phyloP scores from a whole-genome alignment of 2,329 filamentous ascomycete genomes.

The Fusarium pseudonygamai region DNA sequence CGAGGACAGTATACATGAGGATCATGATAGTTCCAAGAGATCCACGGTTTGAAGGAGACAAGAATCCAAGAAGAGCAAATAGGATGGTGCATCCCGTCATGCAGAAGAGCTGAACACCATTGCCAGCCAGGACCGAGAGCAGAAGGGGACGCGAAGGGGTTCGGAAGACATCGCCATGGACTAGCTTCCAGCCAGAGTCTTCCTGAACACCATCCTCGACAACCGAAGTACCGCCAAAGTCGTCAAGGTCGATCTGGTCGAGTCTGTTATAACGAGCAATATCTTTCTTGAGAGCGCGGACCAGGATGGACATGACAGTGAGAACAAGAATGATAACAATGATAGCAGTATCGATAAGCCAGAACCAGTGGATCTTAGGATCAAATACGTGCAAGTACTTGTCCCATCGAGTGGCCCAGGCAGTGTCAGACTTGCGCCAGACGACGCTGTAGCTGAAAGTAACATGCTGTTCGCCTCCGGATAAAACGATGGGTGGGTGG shows the following conservation, averaged over 20 bases:
- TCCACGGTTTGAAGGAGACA: conserved; percentile 95
- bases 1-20: conserved; percentile 90
- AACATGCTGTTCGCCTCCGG: conserved; percentile 68
- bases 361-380: conserved; percentile 99
- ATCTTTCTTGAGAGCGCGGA: conserved; percentile 90
- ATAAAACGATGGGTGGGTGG: conserved; percentile 70
- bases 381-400: conserved; percentile 98
- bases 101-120: conserved; percentile 94
- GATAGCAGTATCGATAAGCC: conserved; percentile 92
- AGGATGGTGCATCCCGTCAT: conserved; percentile 96
- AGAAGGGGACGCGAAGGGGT: conserved; percentile 84
- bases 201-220: conserved; percentile 95
- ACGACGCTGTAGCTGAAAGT: conserved; percentile 92
- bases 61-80: conserved; percentile 92
- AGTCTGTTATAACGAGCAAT: conserved; percentile 96
- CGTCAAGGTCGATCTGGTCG: conserved; percentile 89
- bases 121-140: conserved; percentile 88
- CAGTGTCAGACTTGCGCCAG: conserved; percentile 85
- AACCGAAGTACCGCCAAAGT: conserved; percentile 80
- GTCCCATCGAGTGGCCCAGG: conserved; percentile 98
- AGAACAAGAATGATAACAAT: conserved; percentile 92
- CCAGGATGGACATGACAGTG: conserved; percentile 91
- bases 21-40: conserved; percentile 94
- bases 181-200: conserved; percentile 97
- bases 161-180: conserved; percentile 97